Evolutionary conservation across 768 basidiomycete species (phyloP).

Genomic region (Lactarius sp.): DNA sequence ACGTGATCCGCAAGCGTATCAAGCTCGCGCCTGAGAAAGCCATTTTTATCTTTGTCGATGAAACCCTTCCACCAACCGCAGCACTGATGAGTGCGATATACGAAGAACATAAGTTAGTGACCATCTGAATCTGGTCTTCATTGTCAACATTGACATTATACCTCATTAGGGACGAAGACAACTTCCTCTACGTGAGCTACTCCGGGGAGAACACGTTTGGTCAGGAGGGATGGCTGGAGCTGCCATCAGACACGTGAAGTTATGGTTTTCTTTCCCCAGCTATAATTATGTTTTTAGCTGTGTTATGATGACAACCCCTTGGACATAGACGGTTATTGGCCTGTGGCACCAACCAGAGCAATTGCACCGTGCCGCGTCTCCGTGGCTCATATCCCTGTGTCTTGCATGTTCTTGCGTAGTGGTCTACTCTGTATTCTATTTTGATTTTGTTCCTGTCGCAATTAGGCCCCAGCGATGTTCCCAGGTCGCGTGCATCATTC

Average conservation of each 20-base stretch:
- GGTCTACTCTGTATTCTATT: slow-evolving; percentile 23
- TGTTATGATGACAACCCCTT: slow-evolving; percentile 14
- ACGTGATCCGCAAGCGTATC: slow-evolving; percentile 99
- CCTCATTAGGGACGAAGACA: slow-evolving; percentile 87
- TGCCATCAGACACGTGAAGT: slow-evolving; percentile 24
- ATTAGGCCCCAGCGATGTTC: not conserved
- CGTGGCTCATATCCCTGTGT: slow-evolving; percentile 13
- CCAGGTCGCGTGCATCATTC: not conserved
- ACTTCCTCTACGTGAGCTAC: slow-evolving; percentile 97
- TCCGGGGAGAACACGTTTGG: slow-evolving; percentile 98
- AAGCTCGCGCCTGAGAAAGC: slow-evolving; percentile 99
- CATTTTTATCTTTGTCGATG: slow-evolving; percentile 99
- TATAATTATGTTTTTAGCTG: slow-evolving; percentile 21
- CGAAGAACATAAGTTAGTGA: slow-evolving; percentile 91
- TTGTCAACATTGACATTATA: not conserved
- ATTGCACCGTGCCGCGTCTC: not conserved
- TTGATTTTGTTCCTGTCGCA: slow-evolving; percentile 16
- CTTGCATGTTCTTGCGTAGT: slow-evolving; percentile 24
- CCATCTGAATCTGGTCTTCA: not conserved
- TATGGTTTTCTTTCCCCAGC: not conserved
- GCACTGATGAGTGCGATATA: slow-evolving; percentile 99
- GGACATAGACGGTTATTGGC: slow-evolving; percentile 18
- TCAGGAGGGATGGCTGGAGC: slow-evolving; percentile 24
- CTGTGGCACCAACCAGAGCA: not conserved
- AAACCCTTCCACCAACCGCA: slow-evolving; percentile 96